These are phyloP conservation scores for Guyanaporus albipodus DNA, from an alignment of 768 basidiomycete genomes.

Conservation along the genomic window DNA sequence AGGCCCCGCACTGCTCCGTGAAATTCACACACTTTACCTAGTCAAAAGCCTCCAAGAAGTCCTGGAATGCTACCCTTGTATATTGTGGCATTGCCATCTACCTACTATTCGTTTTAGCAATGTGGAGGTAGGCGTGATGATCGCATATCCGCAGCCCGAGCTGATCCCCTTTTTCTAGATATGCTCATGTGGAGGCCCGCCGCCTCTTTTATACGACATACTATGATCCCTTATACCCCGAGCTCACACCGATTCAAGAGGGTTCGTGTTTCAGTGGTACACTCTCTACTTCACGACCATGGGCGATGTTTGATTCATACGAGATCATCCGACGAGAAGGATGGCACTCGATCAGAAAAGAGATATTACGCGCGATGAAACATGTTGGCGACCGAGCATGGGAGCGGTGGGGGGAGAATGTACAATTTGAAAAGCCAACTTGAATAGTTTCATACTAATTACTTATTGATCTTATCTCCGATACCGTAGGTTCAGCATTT, in stretches of 20 bases:
- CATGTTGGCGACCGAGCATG: slow-evolving; percentile 39
- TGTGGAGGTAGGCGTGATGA: slow-evolving; percentile 55
- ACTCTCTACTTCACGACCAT: slow-evolving; percentile 35
- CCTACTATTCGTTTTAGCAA: slow-evolving; percentile 41
- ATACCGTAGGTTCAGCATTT: slow-evolving; percentile 9
- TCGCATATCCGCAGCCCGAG: slow-evolving; percentile 1
- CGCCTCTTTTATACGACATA: slow-evolving; percentile 68
- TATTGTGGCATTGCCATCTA: slow-evolving; percentile 42
- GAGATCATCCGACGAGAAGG: slow-evolving; percentile 40
- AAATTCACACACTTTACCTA: slow-evolving; percentile 16
- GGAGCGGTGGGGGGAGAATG: slow-evolving; percentile 40
- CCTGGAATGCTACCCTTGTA: slow-evolving; percentile 30
- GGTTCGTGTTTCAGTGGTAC: slow-evolving; percentile 26
- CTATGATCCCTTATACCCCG: slow-evolving; percentile 74
- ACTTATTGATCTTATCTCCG: slow-evolving; percentile 19
- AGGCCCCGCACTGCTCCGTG: neutral
- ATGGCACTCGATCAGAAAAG: slow-evolving; percentile 35
- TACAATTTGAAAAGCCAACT: slow-evolving; percentile 27
- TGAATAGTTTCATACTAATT: slow-evolving; percentile 17
- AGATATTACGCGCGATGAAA: slow-evolving; percentile 38
- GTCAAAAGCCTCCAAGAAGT: slow-evolving; percentile 15
- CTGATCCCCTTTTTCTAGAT: slow-evolving; percentile 28
- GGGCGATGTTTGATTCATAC: slow-evolving; percentile 36
- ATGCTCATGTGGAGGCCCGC: slow-evolving; percentile 46
- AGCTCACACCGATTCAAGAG: slow-evolving; percentile 52